Conservation (phyloP, 2,329 filamentous ascomycete genomes). For the Curvularia spicifera region DNA sequence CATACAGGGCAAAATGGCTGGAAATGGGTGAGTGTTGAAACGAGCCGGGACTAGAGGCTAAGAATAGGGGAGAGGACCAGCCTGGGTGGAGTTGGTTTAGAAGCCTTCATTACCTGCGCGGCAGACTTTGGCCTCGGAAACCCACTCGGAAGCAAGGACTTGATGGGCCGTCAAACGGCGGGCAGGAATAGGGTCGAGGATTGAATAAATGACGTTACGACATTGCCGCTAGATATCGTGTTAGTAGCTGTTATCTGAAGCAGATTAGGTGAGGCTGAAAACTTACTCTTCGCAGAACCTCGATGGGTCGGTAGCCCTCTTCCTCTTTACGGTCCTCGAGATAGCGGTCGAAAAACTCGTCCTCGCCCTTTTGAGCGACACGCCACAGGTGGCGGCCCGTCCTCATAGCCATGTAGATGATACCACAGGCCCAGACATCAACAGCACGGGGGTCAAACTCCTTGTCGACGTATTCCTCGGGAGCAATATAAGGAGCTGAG, state of each 20-base stretch:
- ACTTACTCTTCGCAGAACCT: conserved; percentile 91
- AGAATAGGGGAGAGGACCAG: conserved; percentile 16
- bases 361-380: conserved; percentile 94
- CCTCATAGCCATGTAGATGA: conserved; percentile 99
- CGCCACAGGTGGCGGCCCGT: conserved; percentile 96
- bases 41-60: conserved; percentile 12
- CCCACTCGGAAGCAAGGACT: conserved; percentile 98
- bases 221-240: conserved; percentile 75
- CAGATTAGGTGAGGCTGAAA: neutral
- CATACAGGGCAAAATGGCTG: conserved; percentile 26
- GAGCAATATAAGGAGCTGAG: conserved; percentile 95
- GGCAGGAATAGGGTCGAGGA: conserved; percentile 90
- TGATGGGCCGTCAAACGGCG: conserved; percentile 95
- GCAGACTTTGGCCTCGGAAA: conserved; percentile 95
- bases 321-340: conserved; percentile 91
- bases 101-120: conserved; percentile 95
- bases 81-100: conserved; percentile 53
- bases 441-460: conserved; percentile 98
- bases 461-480: conserved; percentile 92
- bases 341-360: conserved; percentile 96
- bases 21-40: conserved; percentile 26
- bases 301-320: conserved; percentile 94
- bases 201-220: conserved; percentile 98
- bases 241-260: conserved; percentile 21
- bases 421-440: conserved; percentile 96